phyloP scores from a whole-genome alignment of 2,329 filamentous ascomycete genomes.

The Anthostomella pinea region DNA sequence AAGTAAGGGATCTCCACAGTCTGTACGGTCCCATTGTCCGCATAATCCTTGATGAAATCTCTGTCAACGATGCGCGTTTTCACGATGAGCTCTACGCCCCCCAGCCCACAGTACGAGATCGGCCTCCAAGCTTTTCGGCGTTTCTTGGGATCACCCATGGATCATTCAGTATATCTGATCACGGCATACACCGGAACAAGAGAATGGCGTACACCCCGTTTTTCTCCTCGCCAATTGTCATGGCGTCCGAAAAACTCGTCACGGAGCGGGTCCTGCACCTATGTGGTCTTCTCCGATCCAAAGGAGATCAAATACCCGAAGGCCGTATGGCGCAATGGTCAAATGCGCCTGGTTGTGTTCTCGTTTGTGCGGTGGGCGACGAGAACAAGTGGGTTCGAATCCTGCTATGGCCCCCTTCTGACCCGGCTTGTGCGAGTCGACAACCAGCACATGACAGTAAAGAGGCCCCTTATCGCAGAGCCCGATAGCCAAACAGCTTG shows the following conservation, averaged over 20 bases:
- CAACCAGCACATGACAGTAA: too few relatives aligned
- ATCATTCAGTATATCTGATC: slow-evolving; percentile 4
- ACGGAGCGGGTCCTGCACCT: background rate
- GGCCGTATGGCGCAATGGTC: too few relatives aligned
- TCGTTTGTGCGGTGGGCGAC: too few relatives aligned
- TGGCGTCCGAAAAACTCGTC: slow-evolving; percentile 1
- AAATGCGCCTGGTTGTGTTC: too few relatives aligned
- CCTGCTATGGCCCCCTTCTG: too few relatives aligned
- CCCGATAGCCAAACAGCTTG: too few relatives aligned
- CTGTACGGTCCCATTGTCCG: slow-evolving; percentile 12
- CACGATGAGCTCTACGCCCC: slow-evolving; percentile 6
- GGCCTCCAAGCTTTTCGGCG: background rate
- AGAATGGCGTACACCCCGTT: slow-evolving; percentile 3
- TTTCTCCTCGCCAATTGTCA: slow-evolving; percentile 1
- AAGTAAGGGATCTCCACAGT: too few relatives aligned
- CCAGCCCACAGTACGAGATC: background rate
- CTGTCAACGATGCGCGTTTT: slow-evolving; percentile 7
- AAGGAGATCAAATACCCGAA: background rate
- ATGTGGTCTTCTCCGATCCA: background rate
- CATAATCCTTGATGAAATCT: slow-evolving; percentile 12
- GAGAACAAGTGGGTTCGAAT: too few relatives aligned
- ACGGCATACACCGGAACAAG: slow-evolving; percentile 1
- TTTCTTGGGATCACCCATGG: slow-evolving; percentile 1
- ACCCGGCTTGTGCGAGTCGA: too few relatives aligned
- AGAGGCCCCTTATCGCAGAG: too few relatives aligned